A percentile compares a stretch with the other conserved stretches of the same genome.
phyloP scores from a whole-genome alignment of 768 basidiomycete species.

The Lactarius hengduanensis region DNA sequence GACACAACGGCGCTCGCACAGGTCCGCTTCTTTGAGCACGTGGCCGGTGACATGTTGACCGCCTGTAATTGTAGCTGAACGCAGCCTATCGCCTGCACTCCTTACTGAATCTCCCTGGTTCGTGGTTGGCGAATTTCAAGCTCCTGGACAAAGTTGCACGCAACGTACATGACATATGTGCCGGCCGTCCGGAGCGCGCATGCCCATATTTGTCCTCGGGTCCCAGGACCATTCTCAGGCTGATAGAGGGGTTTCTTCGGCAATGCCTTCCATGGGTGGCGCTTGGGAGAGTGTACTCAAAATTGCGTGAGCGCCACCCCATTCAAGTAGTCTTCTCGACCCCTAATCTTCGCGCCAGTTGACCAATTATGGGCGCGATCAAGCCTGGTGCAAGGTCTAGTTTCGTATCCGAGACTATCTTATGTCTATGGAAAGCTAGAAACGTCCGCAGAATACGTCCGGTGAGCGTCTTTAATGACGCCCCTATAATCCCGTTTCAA shows the following conservation, averaged over 20 bases:
- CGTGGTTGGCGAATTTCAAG: slow-evolving; percentile 27
- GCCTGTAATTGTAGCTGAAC: slow-evolving; percentile 18
- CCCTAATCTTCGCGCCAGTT: slow-evolving; percentile 14
- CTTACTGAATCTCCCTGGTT: slow-evolving; percentile 22
- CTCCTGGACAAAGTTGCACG: slow-evolving; percentile 22
- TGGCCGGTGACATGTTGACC: not conserved
- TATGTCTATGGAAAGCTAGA: slow-evolving; percentile 28
- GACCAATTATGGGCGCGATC: slow-evolving; percentile 26
- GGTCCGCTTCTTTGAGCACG: slow-evolving; percentile 2
- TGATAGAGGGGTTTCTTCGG: slow-evolving; percentile 1
- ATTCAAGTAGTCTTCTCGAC: not conserved
- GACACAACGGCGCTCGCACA: slow-evolving; percentile 18
- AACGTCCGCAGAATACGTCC: slow-evolving; percentile 28
- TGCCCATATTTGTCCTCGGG: slow-evolving; percentile 13
- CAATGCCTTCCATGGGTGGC: slow-evolving; percentile 8
- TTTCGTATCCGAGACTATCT: slow-evolving; percentile 21
- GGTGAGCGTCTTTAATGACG: slow-evolving; percentile 18
- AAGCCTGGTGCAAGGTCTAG: slow-evolving; percentile 20
- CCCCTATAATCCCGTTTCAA: slow-evolving; percentile 5
- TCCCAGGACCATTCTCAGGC: slow-evolving; percentile 6
- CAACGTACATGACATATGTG: slow-evolving; percentile 5
- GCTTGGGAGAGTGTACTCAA: slow-evolving; percentile 4
- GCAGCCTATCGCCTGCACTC: slow-evolving; percentile 27
- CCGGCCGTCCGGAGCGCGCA: slow-evolving; percentile 5
- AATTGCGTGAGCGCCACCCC: slow-evolving; percentile 15